phyloP scores from a whole-genome alignment of 495 filamentous ascomycete species.

The Echria macrotheca region DNA sequence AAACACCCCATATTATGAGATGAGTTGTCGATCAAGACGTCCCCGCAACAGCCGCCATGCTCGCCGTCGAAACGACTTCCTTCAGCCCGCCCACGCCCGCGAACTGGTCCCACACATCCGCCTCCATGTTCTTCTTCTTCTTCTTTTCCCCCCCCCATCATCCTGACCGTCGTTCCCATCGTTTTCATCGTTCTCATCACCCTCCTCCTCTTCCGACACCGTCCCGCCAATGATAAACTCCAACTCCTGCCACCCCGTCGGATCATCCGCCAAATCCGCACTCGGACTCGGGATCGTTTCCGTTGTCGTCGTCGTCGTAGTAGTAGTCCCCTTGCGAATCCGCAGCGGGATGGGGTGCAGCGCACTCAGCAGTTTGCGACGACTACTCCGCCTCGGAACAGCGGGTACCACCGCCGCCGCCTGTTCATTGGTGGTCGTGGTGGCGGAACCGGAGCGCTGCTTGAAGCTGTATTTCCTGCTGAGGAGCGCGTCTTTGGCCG shows the following conservation, averaged over 20 bases:
- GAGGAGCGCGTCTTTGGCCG: too few species aligned
- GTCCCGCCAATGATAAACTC: background rate
- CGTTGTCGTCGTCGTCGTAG: too few species aligned
- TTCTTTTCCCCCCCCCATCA: too few species aligned
- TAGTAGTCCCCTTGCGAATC: constrained; percentile 22
- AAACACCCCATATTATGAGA: too few species aligned
- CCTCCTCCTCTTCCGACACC: constrained; percentile 5
- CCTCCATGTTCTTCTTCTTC: background rate
- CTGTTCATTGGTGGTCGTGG: too few species aligned
- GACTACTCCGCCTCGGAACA: constrained; percentile 17
- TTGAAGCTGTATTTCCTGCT: background rate
- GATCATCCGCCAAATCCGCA: background rate
- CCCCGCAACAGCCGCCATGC: too few species aligned
- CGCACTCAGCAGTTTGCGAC: constrained; percentile 9
- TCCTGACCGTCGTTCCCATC: too few species aligned
- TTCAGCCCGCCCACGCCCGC: constrained; percentile 28
- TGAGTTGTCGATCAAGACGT: too few species aligned
- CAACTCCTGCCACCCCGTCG: background rate
- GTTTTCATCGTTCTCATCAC: too few species aligned
- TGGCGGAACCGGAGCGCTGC: background rate
- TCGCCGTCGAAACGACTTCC: too few species aligned
- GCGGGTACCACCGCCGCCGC: constrained; percentile 10
- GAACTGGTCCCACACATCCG: constrained; percentile 31
- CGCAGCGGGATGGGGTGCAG: constrained; percentile 17
- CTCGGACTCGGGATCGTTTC: background rate